Percentiles rank a stretch among this genome's conserved stretches.
Conservation (phyloP, 2,329 filamentous ascomycete species). For the Phoma herbarum region DNA sequence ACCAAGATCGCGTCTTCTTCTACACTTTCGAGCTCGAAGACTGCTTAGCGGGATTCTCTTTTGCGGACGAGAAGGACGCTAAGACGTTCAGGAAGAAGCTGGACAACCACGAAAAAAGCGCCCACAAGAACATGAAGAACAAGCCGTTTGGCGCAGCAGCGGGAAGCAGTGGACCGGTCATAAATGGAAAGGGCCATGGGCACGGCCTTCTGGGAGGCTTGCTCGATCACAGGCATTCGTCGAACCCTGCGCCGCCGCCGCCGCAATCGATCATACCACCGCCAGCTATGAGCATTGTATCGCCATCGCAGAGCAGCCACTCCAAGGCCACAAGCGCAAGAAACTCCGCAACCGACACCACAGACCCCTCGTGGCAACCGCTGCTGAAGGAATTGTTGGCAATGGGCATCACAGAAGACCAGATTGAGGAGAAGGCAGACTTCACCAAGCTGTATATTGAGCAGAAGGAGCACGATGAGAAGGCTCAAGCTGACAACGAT, state of each 20-base stretch:
- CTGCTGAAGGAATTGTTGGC: constrained; percentile 67
- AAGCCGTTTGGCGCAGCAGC: constrained; percentile 71
- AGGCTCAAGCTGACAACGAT: constrained; percentile 55
- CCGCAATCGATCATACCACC: constrained; percentile 62
- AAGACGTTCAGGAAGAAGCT: constrained; percentile 98
- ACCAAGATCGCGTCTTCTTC: constrained; percentile 97
- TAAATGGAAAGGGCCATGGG: constrained; percentile 47
- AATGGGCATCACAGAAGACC: constrained; percentile 74
- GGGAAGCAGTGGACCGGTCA: constrained; percentile 32
- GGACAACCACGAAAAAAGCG: constrained; percentile 94
- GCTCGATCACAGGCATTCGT: constrained; percentile 59
- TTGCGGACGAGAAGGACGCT: constrained; percentile 96
- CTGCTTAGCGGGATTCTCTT: constrained; percentile 88
- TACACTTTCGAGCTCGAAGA: constrained; percentile 96
- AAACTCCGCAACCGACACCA: constrained; percentile 64
- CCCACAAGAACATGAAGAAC: constrained; percentile 82
- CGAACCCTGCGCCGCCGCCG: constrained; percentile 51
- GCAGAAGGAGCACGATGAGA: constrained; percentile 65
- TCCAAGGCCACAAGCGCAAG: constrained; percentile 47
- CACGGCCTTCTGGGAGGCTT: constrained; percentile 64
- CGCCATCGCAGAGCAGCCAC: constrained; percentile 47
- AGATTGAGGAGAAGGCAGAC: constrained; percentile 72
- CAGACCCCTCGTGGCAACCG: constrained; percentile 69
- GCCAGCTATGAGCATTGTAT: constrained; percentile 53
- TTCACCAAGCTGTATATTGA: constrained; percentile 75